Evolutionary conservation across 306 rosid genomes (phyloP), one percentile per base, ranked within the genome.

Genomic region (Gastrolobium villosum): DNA sequence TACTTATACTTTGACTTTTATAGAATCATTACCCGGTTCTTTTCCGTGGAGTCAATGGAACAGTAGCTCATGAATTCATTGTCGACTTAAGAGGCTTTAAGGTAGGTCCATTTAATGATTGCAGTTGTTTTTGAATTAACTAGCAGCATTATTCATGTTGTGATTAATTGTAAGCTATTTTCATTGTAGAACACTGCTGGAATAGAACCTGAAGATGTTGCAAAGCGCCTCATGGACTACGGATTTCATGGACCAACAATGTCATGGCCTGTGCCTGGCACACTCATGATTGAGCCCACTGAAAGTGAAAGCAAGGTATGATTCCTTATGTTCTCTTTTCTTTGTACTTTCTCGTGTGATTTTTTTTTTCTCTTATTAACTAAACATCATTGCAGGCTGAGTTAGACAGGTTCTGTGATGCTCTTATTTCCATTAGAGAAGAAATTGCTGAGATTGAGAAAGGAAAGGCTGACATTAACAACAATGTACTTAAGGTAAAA

Each of bases 241-340:
- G 98, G 98, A 26, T 96, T 96, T 34, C 99, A 96, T 72, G 99
- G 77, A 85, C 99, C 99, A 69, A 96, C 99, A 43, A 96, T 96
- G 99, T 96, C 99, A 65, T 96, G 99, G 99, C 99, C 98, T 62
- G 98, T 96, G 64, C 97, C 98, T 10, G 98, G 99, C 49, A 96
- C 99, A 10, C 98, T 96, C 87, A 96, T 96, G 99, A 85, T 96
- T 70, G 98, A 96, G 83, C 98, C 99, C 56, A 93, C 98, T 55
- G 99, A 96, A 79, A 96, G 99, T 89, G 99, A 96, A 88, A 90
- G 97, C 98, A 96, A 96, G 91, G 99, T 91, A 89, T 35, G 50
- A 5, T 28, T 34, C 67, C 76, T 64, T 74, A 13, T 14, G 3
- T 40, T n/a, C 30, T 44, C 46, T 70, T 31, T 48, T 67, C 14